A percentile compares a stretch with the other conserved stretches of the same genome.
Conservation (phyloP, 176 grass and related monocot genomes). For the Oryza officinalis region DNA sequence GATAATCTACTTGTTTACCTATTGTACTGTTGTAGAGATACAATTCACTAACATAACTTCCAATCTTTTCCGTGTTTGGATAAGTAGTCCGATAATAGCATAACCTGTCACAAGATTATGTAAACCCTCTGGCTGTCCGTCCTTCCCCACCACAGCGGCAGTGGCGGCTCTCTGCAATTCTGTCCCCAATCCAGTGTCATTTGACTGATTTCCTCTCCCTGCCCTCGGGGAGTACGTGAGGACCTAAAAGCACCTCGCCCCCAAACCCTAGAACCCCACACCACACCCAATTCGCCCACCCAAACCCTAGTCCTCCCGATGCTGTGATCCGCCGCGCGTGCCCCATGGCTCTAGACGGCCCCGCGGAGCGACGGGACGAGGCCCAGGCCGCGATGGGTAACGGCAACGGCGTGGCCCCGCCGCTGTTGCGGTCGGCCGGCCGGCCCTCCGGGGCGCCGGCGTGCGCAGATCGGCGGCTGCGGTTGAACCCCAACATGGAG, state of each 20-base stretch:
- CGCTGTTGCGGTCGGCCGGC: constrained; percentile 1
- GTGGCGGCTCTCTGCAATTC: background rate
- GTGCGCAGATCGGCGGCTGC: constrained; percentile 56
- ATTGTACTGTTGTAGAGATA: too few relatives aligned
- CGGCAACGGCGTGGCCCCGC: constrained; percentile 49
- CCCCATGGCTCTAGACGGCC: constrained; percentile 59
- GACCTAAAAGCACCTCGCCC: background rate
- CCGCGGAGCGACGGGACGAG: constrained; percentile 53
- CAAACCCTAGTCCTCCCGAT: constrained; percentile 36
- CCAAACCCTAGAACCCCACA: background rate
- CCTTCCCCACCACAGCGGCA: too few relatives aligned
- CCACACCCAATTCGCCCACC: background rate
- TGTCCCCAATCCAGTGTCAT: background rate
- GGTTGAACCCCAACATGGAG: constrained; percentile 70
- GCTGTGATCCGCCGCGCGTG: constrained; percentile 25
- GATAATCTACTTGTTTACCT: too few relatives aligned
- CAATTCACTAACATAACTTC: too few relatives aligned
- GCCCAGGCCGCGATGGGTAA: constrained; percentile 37
- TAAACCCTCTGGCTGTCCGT: background rate
- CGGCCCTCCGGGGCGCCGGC: background rate
- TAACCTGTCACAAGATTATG: background rate
- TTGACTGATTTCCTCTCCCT: background rate
- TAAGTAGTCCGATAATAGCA: too few relatives aligned
- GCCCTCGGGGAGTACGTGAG: background rate
- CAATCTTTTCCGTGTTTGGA: too few relatives aligned